A percentile compares a stretch with the other conserved stretches of the same genome.
These are phyloP conservation scores for Asterionellopsis glacialis DNA, from an alignment of 108 stramenopile genomes.

Conservation along the genomic window DNA sequence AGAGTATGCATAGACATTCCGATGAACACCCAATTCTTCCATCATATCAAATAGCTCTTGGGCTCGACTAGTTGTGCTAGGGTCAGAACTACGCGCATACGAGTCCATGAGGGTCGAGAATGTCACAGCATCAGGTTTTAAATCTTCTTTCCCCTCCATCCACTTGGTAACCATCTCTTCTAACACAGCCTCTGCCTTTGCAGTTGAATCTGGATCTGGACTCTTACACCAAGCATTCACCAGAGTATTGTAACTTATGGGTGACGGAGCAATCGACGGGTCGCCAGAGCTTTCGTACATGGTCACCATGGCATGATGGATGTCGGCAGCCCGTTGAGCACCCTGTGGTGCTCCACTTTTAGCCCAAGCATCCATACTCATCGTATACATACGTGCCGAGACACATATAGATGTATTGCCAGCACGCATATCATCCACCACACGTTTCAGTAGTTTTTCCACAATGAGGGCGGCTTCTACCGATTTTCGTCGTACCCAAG, in stretches of 20 bases:
- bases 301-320: conserved; percentile 32
- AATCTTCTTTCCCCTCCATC: conserved; percentile 18
- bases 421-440: conserved; percentile 51
- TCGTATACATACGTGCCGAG: conserved; percentile 41
- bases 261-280: conserved; percentile 17
- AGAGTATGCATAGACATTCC: conserved; percentile 51
- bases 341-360: conserved; percentile 43
- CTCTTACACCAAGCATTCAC: conserved; percentile 68
- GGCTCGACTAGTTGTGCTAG: conserved; percentile 19
- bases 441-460: conserved; percentile 55
- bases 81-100: conserved; percentile 35
- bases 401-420: conserved; percentile 29
- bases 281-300: conserved; percentile 34
- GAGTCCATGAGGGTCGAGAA: conserved; percentile 58
- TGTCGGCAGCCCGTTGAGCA: conserved; percentile 16
- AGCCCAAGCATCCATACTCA: conserved; percentile 55
- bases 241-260: conserved; percentile 19
- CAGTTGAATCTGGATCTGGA: conserved; percentile 29
- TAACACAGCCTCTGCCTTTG: conserved; percentile 48
- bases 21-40: conserved; percentile 30
- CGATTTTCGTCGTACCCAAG: conserved; percentile 48
- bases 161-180: conserved; percentile 51
- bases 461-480: conserved; percentile 43
- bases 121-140: conserved; percentile 65
- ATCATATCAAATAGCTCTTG: conserved; percentile 27